These are phyloP conservation scores for Cyberlindnera maritima DNA, from an alignment of 805 yeast species.

Conservation along the genomic window DNA sequence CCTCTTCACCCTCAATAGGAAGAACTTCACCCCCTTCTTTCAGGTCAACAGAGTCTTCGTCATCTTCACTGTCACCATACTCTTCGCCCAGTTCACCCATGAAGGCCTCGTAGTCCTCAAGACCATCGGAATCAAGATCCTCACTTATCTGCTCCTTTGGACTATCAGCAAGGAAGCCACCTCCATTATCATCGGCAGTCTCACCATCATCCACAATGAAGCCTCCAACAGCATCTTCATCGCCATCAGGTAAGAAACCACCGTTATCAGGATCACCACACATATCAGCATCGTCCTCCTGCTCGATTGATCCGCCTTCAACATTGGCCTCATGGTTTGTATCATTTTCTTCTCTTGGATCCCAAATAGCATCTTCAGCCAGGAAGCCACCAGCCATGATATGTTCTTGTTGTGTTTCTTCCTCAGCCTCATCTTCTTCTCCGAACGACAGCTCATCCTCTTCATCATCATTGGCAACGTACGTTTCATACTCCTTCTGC, in stretches of 20 bases:
- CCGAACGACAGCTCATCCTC: slow-evolving; percentile 13
- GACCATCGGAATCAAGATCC: background rate
- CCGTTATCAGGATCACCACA: background rate
- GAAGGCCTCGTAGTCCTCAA: slow-evolving; percentile 26
- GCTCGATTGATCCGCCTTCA: background rate
- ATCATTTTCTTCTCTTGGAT: background rate
- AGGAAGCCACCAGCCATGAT: slow-evolving; percentile 11
- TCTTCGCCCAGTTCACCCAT: slow-evolving; percentile 18
- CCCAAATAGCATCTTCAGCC: slow-evolving; percentile 10
- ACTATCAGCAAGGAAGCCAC: background rate
- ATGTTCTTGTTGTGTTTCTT: background rate
- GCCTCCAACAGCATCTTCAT: background rate
- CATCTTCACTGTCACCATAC: slow-evolving; percentile 8
- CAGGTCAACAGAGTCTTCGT: no score
- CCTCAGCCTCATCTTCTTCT: background rate
- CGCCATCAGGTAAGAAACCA: background rate
- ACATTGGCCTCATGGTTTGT: no score
- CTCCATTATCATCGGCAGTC: background rate
- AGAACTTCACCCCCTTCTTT: slow-evolving; percentile 5
- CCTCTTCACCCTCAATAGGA: no score
- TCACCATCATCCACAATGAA: background rate
- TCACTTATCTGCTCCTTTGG: background rate
- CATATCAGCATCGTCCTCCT: slow-evolving; percentile 1
- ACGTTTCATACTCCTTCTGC: slow-evolving; percentile 23
- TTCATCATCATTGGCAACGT: slow-evolving; percentile 20